A percentile compares a stretch with the other conserved stretches of the same genome.
Conservation (phyloP, 1,284 basidiomycete species). For the Agroathelia rolfsii region DNA sequence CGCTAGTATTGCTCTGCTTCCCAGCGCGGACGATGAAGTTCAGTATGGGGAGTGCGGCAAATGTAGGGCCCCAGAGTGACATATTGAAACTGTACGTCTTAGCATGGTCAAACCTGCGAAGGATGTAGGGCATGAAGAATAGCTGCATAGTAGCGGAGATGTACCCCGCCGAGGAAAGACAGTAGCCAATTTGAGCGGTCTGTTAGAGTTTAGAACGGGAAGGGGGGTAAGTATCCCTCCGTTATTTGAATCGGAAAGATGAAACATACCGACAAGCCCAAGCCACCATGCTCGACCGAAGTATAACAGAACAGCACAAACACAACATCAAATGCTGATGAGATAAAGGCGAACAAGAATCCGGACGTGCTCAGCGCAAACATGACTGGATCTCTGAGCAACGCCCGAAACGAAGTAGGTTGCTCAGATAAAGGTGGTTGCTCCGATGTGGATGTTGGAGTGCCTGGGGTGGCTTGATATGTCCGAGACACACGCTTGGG, state of each 20-base stretch:
- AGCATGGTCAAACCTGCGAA: conserved; percentile 31
- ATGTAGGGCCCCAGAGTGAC: conserved; percentile 36
- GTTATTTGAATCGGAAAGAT: background rate
- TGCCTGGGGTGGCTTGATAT: conserved; percentile 3
- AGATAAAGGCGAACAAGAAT: conserved; percentile 44
- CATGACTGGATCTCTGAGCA: conserved; percentile 42
- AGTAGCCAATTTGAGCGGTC: conserved; percentile 54
- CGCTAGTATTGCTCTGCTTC: conserved; percentile 14
- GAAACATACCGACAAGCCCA: conserved; percentile 43
- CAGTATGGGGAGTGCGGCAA: conserved; percentile 33
- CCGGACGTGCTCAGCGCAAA: conserved; percentile 44
- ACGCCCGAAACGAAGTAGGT: conserved; percentile 22
- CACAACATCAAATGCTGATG: conserved; percentile 52
- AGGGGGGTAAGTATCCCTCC: too few relatives aligned
- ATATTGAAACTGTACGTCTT: conserved; percentile 38
- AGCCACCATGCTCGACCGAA: conserved; percentile 42
- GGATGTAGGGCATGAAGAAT: conserved; percentile 34
- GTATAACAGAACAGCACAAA: conserved; percentile 64
- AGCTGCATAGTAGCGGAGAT: conserved; percentile 37
- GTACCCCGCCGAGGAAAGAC: conserved; percentile 34
- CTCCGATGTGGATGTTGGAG: conserved; percentile 8
- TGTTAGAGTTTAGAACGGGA: conserved; percentile 21
- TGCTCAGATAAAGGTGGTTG: conserved; percentile 11
- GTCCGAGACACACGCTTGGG: too few relatives aligned
- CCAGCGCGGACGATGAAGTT: conserved; percentile 30